phyloP scores from a whole-genome alignment of 2,329 filamentous ascomycete species.

The Trichoderma sp. region DNA sequence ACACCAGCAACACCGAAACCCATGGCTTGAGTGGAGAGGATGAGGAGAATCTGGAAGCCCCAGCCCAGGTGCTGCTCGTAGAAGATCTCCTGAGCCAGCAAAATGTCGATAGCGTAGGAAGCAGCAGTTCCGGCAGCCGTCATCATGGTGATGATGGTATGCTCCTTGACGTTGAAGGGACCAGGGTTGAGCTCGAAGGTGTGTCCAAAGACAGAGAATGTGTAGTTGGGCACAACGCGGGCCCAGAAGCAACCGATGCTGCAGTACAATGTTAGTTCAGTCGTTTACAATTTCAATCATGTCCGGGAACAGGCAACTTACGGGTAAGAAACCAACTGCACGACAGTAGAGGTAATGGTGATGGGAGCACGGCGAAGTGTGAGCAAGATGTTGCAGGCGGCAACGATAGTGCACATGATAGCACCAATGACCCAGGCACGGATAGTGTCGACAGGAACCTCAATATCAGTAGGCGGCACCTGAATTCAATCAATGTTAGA shows the following conservation, averaged over 20 bases:
- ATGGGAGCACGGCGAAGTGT: conserved; percentile 52
- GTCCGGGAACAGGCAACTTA: conserved; percentile 20
- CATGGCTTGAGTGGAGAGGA: conserved; percentile 62
- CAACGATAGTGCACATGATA: conserved; percentile 58
- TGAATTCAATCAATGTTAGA: conserved; percentile 7
- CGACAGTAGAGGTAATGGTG: conserved; percentile 54
- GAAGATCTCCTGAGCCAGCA: conserved; percentile 47
- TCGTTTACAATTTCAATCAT: not conserved
- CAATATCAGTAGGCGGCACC: conserved; percentile 48
- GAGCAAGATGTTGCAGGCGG: conserved; percentile 58
- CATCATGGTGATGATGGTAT: conserved; percentile 52
- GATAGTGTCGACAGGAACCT: conserved; percentile 58
- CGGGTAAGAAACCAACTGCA: conserved; percentile 57
- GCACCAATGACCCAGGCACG: conserved; percentile 62
- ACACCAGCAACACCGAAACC: conserved; percentile 66
- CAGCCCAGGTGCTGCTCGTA: conserved; percentile 55
- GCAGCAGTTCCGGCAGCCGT: conserved; percentile 39
- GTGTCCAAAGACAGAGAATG: conserved; percentile 36
- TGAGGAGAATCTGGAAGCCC: conserved; percentile 61
- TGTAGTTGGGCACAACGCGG: conserved; percentile 34
- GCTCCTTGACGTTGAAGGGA: conserved; percentile 49
- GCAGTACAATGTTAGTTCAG: not conserved
- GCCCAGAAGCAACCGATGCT: conserved; percentile 38
- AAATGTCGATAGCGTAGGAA: conserved; percentile 44
- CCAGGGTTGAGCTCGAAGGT: conserved; percentile 42